These are phyloP conservation scores for Dispira simplex DNA, from an alignment of 192 early-diverging fungal species.

Conservation along the genomic window DNA sequence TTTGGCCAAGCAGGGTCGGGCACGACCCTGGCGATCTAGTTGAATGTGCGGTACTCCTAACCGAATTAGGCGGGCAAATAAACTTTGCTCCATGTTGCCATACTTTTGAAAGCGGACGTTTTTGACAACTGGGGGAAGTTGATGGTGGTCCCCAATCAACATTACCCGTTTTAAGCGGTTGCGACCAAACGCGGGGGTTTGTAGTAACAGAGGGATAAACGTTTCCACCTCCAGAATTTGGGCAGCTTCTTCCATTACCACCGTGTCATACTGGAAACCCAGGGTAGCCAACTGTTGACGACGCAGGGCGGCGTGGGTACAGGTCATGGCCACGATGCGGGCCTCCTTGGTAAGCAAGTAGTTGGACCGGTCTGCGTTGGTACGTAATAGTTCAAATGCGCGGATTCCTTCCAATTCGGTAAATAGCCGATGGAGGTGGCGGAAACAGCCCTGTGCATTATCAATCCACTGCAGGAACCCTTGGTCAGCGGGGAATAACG, in stretches of 20 bases:
- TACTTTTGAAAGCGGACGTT: constrained; percentile 69
- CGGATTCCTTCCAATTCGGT: constrained; percentile 79
- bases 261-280: constrained; percentile 88
- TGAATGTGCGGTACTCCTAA: constrained; percentile 86
- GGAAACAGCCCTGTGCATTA: constrained; percentile 62
- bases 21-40: constrained; percentile 73
- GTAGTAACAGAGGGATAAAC: constrained; percentile 81
- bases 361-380: constrained; percentile 61
- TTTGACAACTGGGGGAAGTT: constrained; percentile 92
- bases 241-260: constrained; percentile 96
- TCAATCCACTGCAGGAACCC: constrained; percentile 35
- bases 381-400: constrained; percentile 84
- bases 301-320: constrained; percentile 89
- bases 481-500: constrained; percentile 40
- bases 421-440: constrained; percentile 67
- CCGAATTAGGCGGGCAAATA: constrained; percentile 83
- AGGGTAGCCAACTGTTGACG: constrained; percentile 68
- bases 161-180: constrained; percentile 75
- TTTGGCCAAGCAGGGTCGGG: constrained; percentile 58
- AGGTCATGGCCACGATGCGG: constrained; percentile 93
- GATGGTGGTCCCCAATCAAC: constrained; percentile 95
- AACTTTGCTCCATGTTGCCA: constrained; percentile 86
- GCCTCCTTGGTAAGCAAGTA: constrained; percentile 94
- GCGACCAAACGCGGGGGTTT: constrained; percentile 45
- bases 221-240: constrained; percentile 93